phyloP scores from a whole-genome alignment of 2,329 filamentous ascomycete genomes.

The Penicillium sp. region DNA sequence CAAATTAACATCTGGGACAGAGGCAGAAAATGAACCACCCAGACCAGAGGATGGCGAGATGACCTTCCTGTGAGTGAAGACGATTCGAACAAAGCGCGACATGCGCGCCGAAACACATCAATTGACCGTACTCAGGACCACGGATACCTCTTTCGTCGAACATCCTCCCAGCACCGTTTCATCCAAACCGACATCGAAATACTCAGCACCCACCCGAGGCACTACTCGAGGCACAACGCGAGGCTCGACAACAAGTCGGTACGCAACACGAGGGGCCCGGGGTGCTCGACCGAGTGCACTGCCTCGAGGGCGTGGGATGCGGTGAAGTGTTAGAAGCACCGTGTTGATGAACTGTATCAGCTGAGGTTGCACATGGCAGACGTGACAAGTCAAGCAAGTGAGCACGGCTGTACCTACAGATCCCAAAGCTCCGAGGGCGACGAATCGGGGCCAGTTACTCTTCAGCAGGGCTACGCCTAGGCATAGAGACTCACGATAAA shows the following conservation, averaged over 20 bases:
- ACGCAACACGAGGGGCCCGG: constrained; percentile 39
- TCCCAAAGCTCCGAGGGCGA: not conserved
- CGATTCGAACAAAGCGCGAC: not conserved
- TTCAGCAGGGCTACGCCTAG: not conserved
- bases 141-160: constrained; percentile 86
- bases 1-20: constrained; percentile 23
- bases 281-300: constrained; percentile 37
- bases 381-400: not conserved
- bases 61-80: constrained; percentile 70
- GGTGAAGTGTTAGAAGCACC: constrained; percentile 23
- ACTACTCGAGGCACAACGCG: constrained; percentile 26
- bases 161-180: constrained; percentile 62
- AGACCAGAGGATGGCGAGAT: constrained; percentile 62
- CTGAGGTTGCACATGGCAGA: not conserved
- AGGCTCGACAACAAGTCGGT: constrained; percentile 28
- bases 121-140: constrained; percentile 61
- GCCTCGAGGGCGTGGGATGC: constrained; percentile 40
- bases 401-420: not conserved
- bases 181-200: constrained; percentile 44
- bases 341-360: not conserved
- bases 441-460: not conserved
- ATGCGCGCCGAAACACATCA: not conserved
- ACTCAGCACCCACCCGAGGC: constrained; percentile 26
- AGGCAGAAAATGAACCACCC: constrained; percentile 32
- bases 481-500: not conserved